Percentiles rank a stretch among this genome's conserved stretches.
These are phyloP conservation scores for Secale cereale DNA, from an alignment of 176 grass and related monocot genomes.

Conservation along the genomic window DNA sequence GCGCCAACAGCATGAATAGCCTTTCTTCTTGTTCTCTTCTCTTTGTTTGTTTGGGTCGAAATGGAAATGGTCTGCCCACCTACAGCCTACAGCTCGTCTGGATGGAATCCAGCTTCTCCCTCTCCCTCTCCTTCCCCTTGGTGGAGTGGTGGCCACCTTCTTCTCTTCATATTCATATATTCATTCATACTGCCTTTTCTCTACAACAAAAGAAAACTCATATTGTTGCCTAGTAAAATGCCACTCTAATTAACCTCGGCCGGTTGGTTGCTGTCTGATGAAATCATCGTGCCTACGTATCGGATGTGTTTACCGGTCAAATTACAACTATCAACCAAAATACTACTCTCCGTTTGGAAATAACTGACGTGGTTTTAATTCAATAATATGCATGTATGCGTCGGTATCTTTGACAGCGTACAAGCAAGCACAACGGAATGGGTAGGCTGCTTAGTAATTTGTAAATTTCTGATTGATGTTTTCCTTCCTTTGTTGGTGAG, in stretches of 20 bases:
- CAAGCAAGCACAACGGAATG: neutral
- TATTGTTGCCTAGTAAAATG: neutral
- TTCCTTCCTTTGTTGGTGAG: neutral
- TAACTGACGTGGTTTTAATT: too few species aligned
- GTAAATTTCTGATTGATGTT: neutral
- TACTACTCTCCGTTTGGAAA: neutral
- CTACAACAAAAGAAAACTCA: too few species aligned
- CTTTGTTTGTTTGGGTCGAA: neutral
- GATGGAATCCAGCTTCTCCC: conserved; percentile 26
- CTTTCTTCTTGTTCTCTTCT: neutral
- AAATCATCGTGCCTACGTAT: neutral
- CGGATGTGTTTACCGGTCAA: neutral
- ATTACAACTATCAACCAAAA: neutral
- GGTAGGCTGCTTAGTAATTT: neutral
- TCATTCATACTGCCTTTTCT: too few species aligned
- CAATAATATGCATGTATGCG: neutral
- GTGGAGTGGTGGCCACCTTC: neutral
- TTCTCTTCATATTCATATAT: too few species aligned
- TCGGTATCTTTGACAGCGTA: neutral
- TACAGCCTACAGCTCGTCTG: neutral
- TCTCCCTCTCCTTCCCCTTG: neutral
- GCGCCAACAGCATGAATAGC: neutral
- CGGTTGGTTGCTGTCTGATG: neutral
- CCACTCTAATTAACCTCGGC: neutral
- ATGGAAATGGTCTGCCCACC: neutral